Percentiles rank a stretch among this genome's conserved stretches.
phyloP scores from a whole-genome alignment of 164 flowering plant species.

The Vitis cinerea region DNA sequence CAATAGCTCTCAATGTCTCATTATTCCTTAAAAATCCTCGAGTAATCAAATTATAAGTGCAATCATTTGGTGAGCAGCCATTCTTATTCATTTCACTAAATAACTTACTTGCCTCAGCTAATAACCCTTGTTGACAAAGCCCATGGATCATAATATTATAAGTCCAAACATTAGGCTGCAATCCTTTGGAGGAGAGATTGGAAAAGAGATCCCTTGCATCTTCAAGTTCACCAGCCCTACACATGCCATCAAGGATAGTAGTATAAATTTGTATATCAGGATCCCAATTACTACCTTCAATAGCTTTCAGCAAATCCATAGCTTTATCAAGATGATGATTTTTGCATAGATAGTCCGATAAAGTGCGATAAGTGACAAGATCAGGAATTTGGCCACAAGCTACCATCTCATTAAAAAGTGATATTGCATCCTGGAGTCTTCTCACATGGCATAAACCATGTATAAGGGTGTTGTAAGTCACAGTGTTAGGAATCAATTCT shows the following conservation, averaged over 20 bases:
- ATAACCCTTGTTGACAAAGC: conserved; percentile 12
- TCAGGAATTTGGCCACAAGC: background rate
- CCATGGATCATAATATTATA: conserved; percentile 9
- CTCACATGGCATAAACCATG: too few species aligned
- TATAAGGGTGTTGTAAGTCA: background rate
- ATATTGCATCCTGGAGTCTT: background rate
- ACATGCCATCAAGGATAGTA: too few species aligned
- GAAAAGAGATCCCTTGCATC: too few species aligned
- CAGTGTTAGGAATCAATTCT: background rate
- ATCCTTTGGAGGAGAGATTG: background rate
- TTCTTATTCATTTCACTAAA: too few species aligned
- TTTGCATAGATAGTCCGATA: background rate
- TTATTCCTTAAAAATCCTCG: too few species aligned
- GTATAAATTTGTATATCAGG: background rate
- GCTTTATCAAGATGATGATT: background rate
- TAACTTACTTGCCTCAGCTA: conserved; percentile 12
- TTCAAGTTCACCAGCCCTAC: too few species aligned
- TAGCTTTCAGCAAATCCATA: background rate
- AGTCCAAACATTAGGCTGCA: background rate
- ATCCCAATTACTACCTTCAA: background rate
- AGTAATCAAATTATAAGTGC: too few species aligned
- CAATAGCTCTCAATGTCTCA: too few species aligned
- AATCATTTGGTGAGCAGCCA: too few species aligned
- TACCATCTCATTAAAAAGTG: background rate
- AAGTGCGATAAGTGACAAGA: background rate